Conservation (phyloP, 2,329 filamentous ascomycete genomes). For the Mycosphaerella sp. region DNA sequence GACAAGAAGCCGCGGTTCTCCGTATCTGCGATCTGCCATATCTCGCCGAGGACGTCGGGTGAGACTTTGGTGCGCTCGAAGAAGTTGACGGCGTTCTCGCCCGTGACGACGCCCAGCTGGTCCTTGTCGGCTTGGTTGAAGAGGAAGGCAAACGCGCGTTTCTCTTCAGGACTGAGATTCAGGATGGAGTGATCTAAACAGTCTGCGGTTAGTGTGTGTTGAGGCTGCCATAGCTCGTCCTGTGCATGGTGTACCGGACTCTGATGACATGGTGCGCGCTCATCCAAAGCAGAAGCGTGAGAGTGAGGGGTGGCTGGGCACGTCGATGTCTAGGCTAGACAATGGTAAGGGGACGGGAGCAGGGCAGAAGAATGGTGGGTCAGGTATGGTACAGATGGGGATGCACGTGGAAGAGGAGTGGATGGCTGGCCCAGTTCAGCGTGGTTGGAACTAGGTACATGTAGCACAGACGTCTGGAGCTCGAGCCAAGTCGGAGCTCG, state of each 20-base stretch:
- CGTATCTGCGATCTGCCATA: constrained; percentile 98
- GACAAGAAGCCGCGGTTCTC: constrained; percentile 94
- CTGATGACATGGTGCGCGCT: constrained; percentile 22
- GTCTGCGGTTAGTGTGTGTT: constrained; percentile 4
- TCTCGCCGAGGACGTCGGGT: constrained; percentile 83
- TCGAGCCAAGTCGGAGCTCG: too few species aligned
- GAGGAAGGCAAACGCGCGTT: constrained; percentile 84
- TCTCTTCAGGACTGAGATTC: constrained; percentile 86
- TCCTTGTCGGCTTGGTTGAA: constrained; percentile 92
- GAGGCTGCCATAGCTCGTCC: not conserved
- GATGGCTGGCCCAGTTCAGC: too few species aligned
- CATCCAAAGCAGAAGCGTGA: not conserved
- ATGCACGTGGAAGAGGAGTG: too few species aligned
- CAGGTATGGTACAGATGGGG: too few species aligned
- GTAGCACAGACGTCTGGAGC: too few species aligned
- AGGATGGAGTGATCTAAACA: constrained; percentile 30
- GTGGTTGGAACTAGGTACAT: too few species aligned
- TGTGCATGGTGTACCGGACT: constrained; percentile 14
- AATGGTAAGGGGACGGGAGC: not conserved
- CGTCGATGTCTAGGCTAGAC: not conserved
- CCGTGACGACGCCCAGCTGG: constrained; percentile 85
- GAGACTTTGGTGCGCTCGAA: constrained; percentile 93
- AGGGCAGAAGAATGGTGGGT: not conserved
- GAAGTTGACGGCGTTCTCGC: constrained; percentile 93
- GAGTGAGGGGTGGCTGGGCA: not conserved